A percentile compares a stretch with the other conserved stretches of the same genome.
Conservation (phyloP, 345 rosid species). For the Abelmoschus esculentus region DNA sequence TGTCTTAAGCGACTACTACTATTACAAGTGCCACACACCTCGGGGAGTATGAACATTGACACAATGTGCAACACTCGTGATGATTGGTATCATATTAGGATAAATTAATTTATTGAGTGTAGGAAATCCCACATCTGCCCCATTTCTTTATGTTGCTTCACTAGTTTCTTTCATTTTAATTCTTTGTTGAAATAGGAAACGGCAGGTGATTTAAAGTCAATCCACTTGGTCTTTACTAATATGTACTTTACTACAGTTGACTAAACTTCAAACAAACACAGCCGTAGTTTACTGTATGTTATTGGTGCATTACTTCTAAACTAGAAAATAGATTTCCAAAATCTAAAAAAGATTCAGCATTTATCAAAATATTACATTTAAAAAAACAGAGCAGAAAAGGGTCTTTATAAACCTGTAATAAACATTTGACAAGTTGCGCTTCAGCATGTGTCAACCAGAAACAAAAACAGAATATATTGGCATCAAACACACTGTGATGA, state of each 20-base stretch:
- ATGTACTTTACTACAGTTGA: neutral
- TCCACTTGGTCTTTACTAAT: neutral
- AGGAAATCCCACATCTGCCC: conserved; percentile 9
- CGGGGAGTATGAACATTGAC: neutral
- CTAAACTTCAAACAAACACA: neutral
- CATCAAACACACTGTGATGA: neutral
- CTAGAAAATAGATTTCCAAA: neutral
- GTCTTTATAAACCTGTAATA: neutral
- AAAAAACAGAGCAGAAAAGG: neutral
- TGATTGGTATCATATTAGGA: neutral
- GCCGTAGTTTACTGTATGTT: neutral
- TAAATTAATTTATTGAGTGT: neutral
- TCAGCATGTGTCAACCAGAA: conserved; percentile 15
- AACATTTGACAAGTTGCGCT: conserved; percentile 23
- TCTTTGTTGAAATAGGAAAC: neutral
- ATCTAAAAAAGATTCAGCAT: neutral
- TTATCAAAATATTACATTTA: neutral
- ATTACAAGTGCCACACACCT: too few relatives aligned
- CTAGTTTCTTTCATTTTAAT: too few relatives aligned
- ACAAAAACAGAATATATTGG: conserved; percentile 10
- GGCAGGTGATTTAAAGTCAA: neutral
- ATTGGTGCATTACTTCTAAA: conserved; percentile 1
- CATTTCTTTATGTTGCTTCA: neutral
- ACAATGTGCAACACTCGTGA: neutral
- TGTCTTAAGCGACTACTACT: too few relatives aligned